These are phyloP conservation scores for Dryadomyces quercus-mongolicae DNA, from an alignment of 2,329 filamentous ascomycete species.

Conservation along the genomic window DNA sequence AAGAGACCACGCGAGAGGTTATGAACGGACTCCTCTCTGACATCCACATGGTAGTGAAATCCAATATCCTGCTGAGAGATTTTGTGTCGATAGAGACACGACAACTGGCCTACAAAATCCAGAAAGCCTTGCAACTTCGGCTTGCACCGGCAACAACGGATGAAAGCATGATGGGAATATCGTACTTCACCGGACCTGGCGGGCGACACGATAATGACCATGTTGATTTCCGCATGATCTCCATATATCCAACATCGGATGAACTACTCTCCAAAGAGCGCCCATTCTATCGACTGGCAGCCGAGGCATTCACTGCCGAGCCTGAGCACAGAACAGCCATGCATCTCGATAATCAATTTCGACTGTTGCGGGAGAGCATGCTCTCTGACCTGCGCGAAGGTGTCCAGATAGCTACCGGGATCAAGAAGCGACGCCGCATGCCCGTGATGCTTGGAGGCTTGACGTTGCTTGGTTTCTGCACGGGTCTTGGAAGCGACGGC, in stretches of 20 bases:
- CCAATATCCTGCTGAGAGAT: neutral
- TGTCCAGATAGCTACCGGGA: constrained; percentile 29
- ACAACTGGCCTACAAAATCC: neutral
- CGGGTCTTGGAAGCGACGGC: too few relatives aligned
- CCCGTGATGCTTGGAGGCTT: neutral
- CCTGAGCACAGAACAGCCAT: constrained; percentile 17
- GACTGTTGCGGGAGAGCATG: constrained; percentile 60
- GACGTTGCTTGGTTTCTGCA: too few relatives aligned
- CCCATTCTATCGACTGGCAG: constrained; percentile 42
- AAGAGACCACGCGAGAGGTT: neutral
- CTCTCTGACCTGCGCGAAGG: constrained; percentile 53
- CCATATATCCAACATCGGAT: constrained; percentile 53
- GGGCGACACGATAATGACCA: constrained; percentile 66
- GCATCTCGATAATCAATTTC: constrained; percentile 61
- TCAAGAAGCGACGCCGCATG: neutral
- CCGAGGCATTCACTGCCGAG: constrained; percentile 24
- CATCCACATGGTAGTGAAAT: neutral
- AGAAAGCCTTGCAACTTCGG: neutral
- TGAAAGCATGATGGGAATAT: too few relatives aligned
- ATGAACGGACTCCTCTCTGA: neutral
- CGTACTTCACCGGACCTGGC: constrained; percentile 29
- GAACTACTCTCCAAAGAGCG: constrained; percentile 43
- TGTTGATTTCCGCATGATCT: constrained; percentile 45
- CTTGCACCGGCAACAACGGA: neutral
- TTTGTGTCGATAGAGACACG: neutral